These are phyloP conservation scores for Choanephora cucurbitarum DNA, from an alignment of 371 early-diverging fungal genomes.

Conservation along the genomic window DNA sequence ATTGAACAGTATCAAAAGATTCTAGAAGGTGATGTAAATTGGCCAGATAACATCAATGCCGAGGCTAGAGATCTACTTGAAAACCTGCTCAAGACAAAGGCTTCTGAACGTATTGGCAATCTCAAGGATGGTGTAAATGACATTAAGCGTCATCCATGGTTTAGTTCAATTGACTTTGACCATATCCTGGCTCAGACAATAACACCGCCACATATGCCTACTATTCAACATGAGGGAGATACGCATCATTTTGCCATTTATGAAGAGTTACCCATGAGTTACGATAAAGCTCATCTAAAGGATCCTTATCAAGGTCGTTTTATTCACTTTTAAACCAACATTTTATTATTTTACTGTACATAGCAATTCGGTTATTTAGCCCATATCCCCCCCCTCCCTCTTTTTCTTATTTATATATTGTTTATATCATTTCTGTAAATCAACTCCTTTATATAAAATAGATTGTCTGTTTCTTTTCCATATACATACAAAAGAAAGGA, in stretches of 20 bases:
- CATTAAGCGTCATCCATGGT: conserved; percentile 73
- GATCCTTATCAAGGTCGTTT: conserved; percentile 32
- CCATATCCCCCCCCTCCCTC: too few relatives aligned
- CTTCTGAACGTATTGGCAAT: conserved; percentile 65
- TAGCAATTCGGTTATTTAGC: too few relatives aligned
- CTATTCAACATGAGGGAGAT: conserved; percentile 83
- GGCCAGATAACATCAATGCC: conserved; percentile 81
- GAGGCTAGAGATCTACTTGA: conserved; percentile 85
- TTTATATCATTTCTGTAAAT: too few relatives aligned
- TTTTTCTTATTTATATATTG: too few relatives aligned
- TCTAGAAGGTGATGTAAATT: conserved; percentile 71
- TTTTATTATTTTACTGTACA: neutral
- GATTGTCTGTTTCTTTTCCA: too few relatives aligned
- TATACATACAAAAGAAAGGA: too few relatives aligned
- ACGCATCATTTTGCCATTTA: conserved; percentile 90
- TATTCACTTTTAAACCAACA: conserved; percentile 31
- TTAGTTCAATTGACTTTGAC: conserved; percentile 68
- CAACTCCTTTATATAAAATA: too few relatives aligned
- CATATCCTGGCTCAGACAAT: conserved; percentile 53
- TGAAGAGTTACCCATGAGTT: conserved; percentile 70
- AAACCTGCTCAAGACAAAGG: conserved; percentile 76
- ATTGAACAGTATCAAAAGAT: conserved; percentile 91
- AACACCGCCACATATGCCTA: conserved; percentile 70
- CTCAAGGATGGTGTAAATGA: conserved; percentile 75
- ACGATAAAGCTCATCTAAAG: conserved; percentile 27